Base-by-base conservation (phyloP, 106 monocot genomes). In the Allium cepa region DNA sequence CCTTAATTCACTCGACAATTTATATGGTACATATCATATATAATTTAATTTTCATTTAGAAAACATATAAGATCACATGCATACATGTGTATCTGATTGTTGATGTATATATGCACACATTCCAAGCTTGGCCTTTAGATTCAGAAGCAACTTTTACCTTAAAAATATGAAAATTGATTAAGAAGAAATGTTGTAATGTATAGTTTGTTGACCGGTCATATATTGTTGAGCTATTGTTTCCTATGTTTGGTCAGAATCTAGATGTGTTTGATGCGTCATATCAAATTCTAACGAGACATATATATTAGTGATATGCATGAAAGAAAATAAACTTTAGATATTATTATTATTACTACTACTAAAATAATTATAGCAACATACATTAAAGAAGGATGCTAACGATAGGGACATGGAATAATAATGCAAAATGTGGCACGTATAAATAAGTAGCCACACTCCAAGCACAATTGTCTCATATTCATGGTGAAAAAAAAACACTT, bases 361-460 rank as follows among this genome's bases (percentile, higher is more conserved):
- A 11, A 62, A 45, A 62, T 8, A 45, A 26, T 18, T 0, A 67
- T 51, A 22, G 3, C 11, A 10, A 12, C 5, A 6, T 26, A 26
- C 2, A 67, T 26, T 0, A 4, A 12, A 52, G 51, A 52, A 8
- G 53, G 53, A 45, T 68, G 67, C 52, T 26, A 28, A 27, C 50
- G 67, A 68, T 12, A 53, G 26, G 53, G 67, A 68, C 67, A 53
- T 45, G 52, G 53, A 26, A 68, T 55, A 56, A 56, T 14, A 17
- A 56, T 69, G 55, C 28, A 4, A 14, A 28, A 26, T 13, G 26
- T 9, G 7, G 49, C 9, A 56, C 17, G 52, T 69, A 69, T 69
- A 69, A 56, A 69, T 69, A 36, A 49, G 68, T 8, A 69, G 68
- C 56, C 56, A 45, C 68, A 69, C 28, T 56, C 46, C 36, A 64